Evolutionary conservation across 495 filamentous ascomycete genomes (phyloP), one percentile per base, ranked within the genome.

Genomic region (Apiosordaria backusii): DNA sequence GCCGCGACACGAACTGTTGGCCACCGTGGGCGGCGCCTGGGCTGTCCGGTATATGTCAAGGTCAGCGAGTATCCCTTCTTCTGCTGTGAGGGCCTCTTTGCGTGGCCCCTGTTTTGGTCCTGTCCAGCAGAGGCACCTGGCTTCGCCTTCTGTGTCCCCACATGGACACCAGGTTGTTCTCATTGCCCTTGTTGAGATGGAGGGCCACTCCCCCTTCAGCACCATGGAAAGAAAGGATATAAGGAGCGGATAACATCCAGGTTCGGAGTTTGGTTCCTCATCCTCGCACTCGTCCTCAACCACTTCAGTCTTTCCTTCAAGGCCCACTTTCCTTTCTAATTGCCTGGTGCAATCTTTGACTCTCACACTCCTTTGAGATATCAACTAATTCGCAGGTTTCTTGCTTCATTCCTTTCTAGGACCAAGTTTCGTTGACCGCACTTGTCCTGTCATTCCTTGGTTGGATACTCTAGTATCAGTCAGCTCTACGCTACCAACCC

Each of bases 361-460:
- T 62, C 59, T 68, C 59, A 62, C 67, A 60, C 63, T 65, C 67
- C 63, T 68, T 66, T 66, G 52, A 50, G 59, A 55, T 55, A 61
- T n/a, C 9, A 27, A n/a, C 16, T 29, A 16, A 29, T 27, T 60
- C 29, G 57, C 57, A 35, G 29, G 57, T 29, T 60, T 60, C 16
- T 26, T 60, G 22, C 26, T 61, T 19, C 21, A 26, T 66, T 57
- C 59, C 50, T 65, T 65, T 22, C 50, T 27, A 19, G 23, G 26
- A 25, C 26, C 18, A 35, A 54, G 22, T 45, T 25, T 65, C 63
- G 67, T 68, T 65, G 67, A 68, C 19, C 67, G 63, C 61, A 59
- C 21, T 23, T 27, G 57, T 52, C 58, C 53, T 35, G 35, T 35
- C 67, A 62, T 50, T 65, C 67, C 66, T 62, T 45, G 35, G 10